Percentiles rank a stretch among this genome's conserved stretches.
Conservation (phyloP, 305 asterid species). For the Rubia peregrina region DNA sequence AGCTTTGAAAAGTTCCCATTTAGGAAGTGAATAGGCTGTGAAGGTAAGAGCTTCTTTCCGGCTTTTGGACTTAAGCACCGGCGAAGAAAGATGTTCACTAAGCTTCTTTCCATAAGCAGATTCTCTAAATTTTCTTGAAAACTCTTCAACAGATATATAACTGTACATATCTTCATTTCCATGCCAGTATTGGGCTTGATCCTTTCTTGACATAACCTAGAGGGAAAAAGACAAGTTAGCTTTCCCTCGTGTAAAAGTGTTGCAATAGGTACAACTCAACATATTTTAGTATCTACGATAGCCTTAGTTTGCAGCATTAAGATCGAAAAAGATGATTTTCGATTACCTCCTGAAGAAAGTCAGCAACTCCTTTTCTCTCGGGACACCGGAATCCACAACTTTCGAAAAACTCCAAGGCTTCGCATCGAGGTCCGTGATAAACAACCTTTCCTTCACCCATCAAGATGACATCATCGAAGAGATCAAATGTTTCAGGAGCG, state of each 20-base stretch:
- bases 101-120: slow-evolving; percentile 42
- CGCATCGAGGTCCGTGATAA: slow-evolving; percentile 59
- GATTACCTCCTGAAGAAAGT: slow-evolving; percentile 51
- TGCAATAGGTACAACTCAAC: too few relatives aligned
- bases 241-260: background rate
- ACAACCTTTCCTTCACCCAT: slow-evolving; percentile 71
- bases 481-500: slow-evolving; percentile 80
- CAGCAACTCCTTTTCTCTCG: slow-evolving; percentile 54
- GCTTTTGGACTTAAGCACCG: slow-evolving; percentile 40
- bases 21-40: slow-evolving; percentile 44
- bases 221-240: slow-evolving; percentile 13
- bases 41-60: slow-evolving; percentile 46
- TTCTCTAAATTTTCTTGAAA: slow-evolving; percentile 41
- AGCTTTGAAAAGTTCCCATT: slow-evolving; percentile 58
- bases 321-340: too few relatives aligned
- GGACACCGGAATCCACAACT: slow-evolving; percentile 48
- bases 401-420: slow-evolving; percentile 45
- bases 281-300: too few relatives aligned
- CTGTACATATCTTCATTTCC: slow-evolving; percentile 32
- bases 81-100: slow-evolving; percentile 37
- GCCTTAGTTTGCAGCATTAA: too few relatives aligned
- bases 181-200: slow-evolving; percentile 72
- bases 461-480: slow-evolving; percentile 66
- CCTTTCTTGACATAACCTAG: slow-evolving; percentile 69
- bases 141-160: slow-evolving; percentile 42